Conservation (phyloP, 116 monocot species). For the Papilionanthe hybrid region DNA sequence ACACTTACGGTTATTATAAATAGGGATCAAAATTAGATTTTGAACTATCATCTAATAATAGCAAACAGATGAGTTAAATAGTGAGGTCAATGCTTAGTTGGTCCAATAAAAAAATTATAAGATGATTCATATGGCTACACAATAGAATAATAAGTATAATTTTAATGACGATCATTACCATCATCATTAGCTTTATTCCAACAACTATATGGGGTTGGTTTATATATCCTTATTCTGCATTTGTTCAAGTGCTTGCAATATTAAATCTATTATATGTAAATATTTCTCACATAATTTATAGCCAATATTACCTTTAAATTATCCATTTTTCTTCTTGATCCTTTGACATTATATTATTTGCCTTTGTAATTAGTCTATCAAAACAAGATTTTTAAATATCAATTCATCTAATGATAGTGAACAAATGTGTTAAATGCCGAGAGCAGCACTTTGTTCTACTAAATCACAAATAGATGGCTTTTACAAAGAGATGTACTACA, state of each 20-base stretch:
- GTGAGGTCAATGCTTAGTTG: not conserved
- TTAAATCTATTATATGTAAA: not conserved
- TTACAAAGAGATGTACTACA: no score
- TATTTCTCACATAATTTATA: not conserved
- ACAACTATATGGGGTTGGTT: not conserved
- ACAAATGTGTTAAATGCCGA: no score
- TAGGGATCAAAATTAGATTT: not conserved
- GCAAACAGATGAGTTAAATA: not conserved
- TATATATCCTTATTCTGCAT: not conserved
- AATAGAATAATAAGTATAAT: not conserved
- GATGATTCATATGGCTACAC: not conserved
- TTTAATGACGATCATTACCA: not conserved
- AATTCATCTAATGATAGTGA: no score
- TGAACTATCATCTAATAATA: not conserved
- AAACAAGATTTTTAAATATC: no score
- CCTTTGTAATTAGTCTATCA: no score
- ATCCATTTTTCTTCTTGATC: no score
- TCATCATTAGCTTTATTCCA: not conserved
- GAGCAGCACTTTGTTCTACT: no score
- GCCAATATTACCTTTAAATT: no score
- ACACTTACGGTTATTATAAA: not conserved
- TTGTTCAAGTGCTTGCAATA: no score
- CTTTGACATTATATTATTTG: no score
- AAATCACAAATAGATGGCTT: no score
- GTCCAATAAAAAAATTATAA: not conserved